Base-by-base conservation (phyloP, 768 basidiomycete species). In the Tulasnella sp. region DNA sequence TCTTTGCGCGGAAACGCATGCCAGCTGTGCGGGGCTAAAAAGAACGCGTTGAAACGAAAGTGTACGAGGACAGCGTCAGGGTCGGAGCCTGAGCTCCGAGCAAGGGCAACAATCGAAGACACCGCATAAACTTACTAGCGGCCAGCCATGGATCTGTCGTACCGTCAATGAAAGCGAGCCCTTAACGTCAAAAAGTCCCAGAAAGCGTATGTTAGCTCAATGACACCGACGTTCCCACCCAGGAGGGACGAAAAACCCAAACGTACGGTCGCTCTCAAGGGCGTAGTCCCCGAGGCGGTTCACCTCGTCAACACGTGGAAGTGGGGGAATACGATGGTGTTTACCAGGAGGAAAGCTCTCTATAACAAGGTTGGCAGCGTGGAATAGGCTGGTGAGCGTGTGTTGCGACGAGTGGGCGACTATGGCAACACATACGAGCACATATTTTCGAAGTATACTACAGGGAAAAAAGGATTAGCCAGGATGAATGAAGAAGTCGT, bases 161-260 rank as follows among this genome's bases (percentile, higher is more conserved):
- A 9, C 92, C 92, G 76, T 94, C 92, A 72, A 98, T 91, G 76
- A 96, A 88, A 0, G 94, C 95, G 74, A 98, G 81, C 74, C 89
- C 63, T 62, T 22, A 71, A 59, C 59, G 59, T 36, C 69, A 37
- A 62, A 59, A 59, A 59, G 52, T 59, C 52, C 52, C 52, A 59
- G 52, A 59, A 59, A 59, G 52, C n/a, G 14, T 29, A 22, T 2
- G 52, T 59, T 59, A 59, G 52, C 29, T 59, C 22, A 11, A 29
- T 29, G 29, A 59, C 52, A 59, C 52, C 59, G 47, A 22, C 5
- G 62, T 34, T 44, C 3, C 39, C 29, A 7, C 29, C 39, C 17
- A 8, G 39, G 40, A 35, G 32, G 40, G 40, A 12, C n/a, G 29
- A 11, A 32, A 41, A 44, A 68, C 5, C 29, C 32, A 36, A 1